phyloP scores from a whole-genome alignment of 345 rosid species.

The Reutealis trisperma region DNA sequence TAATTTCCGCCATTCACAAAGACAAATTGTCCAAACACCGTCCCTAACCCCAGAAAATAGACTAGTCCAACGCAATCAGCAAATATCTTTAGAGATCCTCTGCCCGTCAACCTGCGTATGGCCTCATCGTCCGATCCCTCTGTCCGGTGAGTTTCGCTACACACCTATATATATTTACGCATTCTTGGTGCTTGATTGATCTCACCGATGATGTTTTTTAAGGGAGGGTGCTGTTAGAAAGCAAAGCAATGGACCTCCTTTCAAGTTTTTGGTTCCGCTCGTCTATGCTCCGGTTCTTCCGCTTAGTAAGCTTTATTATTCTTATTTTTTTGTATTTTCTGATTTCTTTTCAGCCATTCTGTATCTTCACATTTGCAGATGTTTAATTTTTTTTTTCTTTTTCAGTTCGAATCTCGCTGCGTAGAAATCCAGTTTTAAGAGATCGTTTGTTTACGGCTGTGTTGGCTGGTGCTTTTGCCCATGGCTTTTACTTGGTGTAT shows the following conservation, averaged over 20 bases:
- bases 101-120: neutral
- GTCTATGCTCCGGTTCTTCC: conserved; percentile 93
- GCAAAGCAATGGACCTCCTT: conserved; percentile 56
- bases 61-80: neutral
- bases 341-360: neutral
- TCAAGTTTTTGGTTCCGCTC: conserved; percentile 81
- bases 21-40: neutral
- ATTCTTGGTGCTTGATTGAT: neutral
- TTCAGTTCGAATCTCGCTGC: conserved; percentile 67
- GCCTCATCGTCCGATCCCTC: conserved; percentile 5
- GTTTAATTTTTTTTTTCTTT: neutral
- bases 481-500: conserved; percentile 94
- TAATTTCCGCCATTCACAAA: neutral
- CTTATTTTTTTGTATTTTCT: neutral
- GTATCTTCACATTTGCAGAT: neutral
- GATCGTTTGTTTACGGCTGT: conserved; percentile 80
- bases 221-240: conserved; percentile 45
- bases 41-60: neutral
- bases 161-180: too few relatives aligned
- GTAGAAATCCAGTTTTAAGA: conserved; percentile 76
- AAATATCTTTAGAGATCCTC: neutral
- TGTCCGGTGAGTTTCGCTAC: neutral
- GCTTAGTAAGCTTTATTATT: conserved; percentile 48
- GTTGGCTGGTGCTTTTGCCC: conserved; percentile 84
- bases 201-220: neutral